A percentile compares a stretch with the other conserved stretches of the same genome.
These are phyloP conservation scores for Tulasnella sp. DNA, from an alignment of 768 basidiomycete genomes.

Conservation along the genomic window DNA sequence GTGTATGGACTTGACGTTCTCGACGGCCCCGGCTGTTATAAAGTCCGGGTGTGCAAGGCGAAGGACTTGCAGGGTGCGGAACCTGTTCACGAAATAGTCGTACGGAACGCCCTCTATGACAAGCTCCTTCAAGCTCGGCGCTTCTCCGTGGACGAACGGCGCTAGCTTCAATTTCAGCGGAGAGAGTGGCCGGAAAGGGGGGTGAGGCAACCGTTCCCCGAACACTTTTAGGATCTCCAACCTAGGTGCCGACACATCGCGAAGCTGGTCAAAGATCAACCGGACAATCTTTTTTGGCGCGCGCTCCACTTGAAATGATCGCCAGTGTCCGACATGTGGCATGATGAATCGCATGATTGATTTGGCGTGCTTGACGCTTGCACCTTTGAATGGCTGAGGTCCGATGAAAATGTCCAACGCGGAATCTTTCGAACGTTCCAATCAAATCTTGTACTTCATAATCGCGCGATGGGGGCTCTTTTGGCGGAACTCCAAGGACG, in stretches of 20 bases:
- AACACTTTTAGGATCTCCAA: conserved; percentile 59
- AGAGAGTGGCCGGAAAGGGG: too few relatives aligned
- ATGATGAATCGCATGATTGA: not conserved
- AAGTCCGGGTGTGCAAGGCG: not conserved
- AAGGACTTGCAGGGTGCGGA: not conserved
- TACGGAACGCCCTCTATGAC: not conserved
- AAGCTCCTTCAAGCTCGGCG: not conserved
- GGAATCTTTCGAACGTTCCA: not conserved
- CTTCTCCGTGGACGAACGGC: not conserved
- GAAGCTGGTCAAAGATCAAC: conserved; percentile 52
- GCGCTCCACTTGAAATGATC: conserved; percentile 32
- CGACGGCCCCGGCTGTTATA: conserved; percentile 38
- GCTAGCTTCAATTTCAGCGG: not conserved
- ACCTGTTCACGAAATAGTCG: not conserved
- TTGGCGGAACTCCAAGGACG: not conserved
- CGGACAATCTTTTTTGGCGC: conserved; percentile 30
- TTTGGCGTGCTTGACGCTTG: not conserved
- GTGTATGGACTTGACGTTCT: conserved; percentile 68
- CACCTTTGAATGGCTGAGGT: not conserved
- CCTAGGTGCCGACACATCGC: conserved; percentile 41
- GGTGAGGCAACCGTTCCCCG: conserved; percentile 43
- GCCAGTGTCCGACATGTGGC: conserved; percentile 15
- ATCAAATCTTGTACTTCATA: not conserved
- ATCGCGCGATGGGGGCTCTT: not conserved
- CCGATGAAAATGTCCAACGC: not conserved